Base-by-base conservation (phyloP, 2,329 filamentous ascomycete species). In the Ophiocordyceps camponoti-leonardi region DNA sequence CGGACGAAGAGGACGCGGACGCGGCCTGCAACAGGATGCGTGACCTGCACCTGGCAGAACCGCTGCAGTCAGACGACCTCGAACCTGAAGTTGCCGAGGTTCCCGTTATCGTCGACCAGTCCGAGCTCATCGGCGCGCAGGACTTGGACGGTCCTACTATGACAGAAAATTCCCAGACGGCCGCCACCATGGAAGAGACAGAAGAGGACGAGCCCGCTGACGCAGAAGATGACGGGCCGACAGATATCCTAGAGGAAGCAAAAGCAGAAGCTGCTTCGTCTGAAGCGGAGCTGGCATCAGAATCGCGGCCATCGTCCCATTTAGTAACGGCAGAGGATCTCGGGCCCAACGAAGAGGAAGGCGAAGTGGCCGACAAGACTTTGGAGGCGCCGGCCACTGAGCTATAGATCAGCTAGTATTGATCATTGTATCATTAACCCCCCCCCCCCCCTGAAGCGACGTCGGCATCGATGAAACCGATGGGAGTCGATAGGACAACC, bases 1-100 rank as follows among this genome's bases (percentile, higher is more conserved):
- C 86, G 44, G 80, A 84, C 46, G 86, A 93, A 54, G 87, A 94
- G 49, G 77, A 83, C 18, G 54, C 64, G 18, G 62, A 65, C 2
- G 65, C 68, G 22, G 60, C 73, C 20, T 61, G 67, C 19, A 63
- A 63, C 46, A 71, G 62, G 51, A 53, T 77, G 43, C 66, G 58
- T 47, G 58, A 59, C 28, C 62, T 77, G 58, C 66, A 66, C 30
- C 64, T 77, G 40, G 63, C 68, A 1, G 59, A 60, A 10, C 20
- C 8, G 14, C 18, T 20, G 3, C 31, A 37, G 26, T 59, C 66
- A 1, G 79, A 86, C 49, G 82, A 86, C 3, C 61, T 64, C 30
- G 64, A 63, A 46, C 51, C 60, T 13, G 65, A 67, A 46, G 52
- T 58, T n/a, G 61, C 58, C 37, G 64, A 65, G n/a, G 58, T 63